phyloP scores from a whole-genome alignment of 805 yeast genomes.

The Metschnikowia cerradonensis region DNA sequence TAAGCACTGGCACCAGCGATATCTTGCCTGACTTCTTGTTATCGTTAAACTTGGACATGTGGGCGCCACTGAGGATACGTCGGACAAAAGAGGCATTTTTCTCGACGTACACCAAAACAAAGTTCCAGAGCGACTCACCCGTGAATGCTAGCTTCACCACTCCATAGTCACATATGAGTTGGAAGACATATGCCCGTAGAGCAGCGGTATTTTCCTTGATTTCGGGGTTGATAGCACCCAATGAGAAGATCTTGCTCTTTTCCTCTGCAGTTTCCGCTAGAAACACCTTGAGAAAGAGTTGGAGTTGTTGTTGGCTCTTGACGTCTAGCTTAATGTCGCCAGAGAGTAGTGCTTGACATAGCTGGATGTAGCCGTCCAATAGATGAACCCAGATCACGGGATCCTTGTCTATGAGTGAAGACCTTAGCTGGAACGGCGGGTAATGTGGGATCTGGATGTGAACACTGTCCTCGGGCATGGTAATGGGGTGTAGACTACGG shows the following conservation, averaged over 20 bases:
- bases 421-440: constrained; percentile 71
- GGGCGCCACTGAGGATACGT: constrained; percentile 51
- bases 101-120: constrained; percentile 50
- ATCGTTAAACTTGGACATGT: constrained; percentile 44
- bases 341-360: constrained; percentile 46
- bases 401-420: constrained; percentile 75
- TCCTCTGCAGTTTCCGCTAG: constrained; percentile 61
- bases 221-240: constrained; percentile 71
- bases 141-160: constrained; percentile 52
- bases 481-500: background rate
- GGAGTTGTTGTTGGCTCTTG: constrained; percentile 56
- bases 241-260: constrained; percentile 54
- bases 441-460: constrained; percentile 60
- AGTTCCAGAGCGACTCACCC: constrained; percentile 64
- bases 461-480: constrained; percentile 9
- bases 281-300: constrained; percentile 52
- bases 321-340: constrained; percentile 41
- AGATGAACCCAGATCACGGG: constrained; percentile 81
- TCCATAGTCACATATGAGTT: constrained; percentile 49
- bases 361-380: constrained; percentile 56
- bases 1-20: constrained; percentile 43
- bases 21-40: constrained; percentile 48
- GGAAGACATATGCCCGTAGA: constrained; percentile 49
- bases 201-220: constrained; percentile 49
- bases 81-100: constrained; percentile 44